Evolutionary conservation across 805 yeast species (phyloP).

Genomic region (Candida ortonii): DNA sequence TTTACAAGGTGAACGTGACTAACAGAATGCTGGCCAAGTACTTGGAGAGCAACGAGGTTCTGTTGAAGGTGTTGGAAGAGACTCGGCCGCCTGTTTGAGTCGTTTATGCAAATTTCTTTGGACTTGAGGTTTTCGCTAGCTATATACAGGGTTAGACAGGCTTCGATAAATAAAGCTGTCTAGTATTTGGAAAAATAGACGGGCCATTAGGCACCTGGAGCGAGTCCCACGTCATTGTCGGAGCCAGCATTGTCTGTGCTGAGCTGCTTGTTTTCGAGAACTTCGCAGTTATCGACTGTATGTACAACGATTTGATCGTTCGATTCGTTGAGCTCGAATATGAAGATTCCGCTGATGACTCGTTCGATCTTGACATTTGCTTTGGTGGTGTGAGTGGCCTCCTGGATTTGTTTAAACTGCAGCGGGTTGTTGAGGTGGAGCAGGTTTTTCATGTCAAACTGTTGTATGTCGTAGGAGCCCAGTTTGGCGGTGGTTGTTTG

Average conservation of each 20-base stretch:
- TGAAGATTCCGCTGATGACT: conserved; percentile 52
- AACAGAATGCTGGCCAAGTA: conserved; percentile 1
- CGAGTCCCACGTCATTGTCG: conserved; percentile 19
- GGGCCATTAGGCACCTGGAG: conserved; percentile 20
- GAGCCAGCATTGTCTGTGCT: conserved; percentile 4
- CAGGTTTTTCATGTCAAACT: conserved; percentile 19
- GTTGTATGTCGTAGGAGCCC: conserved; percentile 25
- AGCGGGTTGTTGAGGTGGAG: conserved; percentile 7
- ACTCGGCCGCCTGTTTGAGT: too few species aligned
- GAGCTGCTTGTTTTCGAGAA: conserved; percentile 43
- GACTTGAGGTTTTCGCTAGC: too few species aligned
- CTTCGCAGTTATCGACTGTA: conserved; percentile 64
- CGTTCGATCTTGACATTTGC: conserved; percentile 31
- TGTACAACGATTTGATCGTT: conserved; percentile 58
- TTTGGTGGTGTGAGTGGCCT: conserved; percentile 3
- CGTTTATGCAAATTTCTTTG: too few species aligned
- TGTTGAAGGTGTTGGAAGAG: too few species aligned
- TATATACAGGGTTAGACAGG: conserved; percentile 1
- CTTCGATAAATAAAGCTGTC: too few species aligned
- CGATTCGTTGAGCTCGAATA: conserved; percentile 59
- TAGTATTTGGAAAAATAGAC: too few species aligned
- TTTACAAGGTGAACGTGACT: conserved; percentile 6
- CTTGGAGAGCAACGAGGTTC: conserved; percentile 3
- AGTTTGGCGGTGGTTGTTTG: conserved; percentile 26
- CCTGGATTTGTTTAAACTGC: too few species aligned